Evolutionary conservation across 805 yeast species (phyloP).

Genomic region (Cyberlindnera americana): DNA sequence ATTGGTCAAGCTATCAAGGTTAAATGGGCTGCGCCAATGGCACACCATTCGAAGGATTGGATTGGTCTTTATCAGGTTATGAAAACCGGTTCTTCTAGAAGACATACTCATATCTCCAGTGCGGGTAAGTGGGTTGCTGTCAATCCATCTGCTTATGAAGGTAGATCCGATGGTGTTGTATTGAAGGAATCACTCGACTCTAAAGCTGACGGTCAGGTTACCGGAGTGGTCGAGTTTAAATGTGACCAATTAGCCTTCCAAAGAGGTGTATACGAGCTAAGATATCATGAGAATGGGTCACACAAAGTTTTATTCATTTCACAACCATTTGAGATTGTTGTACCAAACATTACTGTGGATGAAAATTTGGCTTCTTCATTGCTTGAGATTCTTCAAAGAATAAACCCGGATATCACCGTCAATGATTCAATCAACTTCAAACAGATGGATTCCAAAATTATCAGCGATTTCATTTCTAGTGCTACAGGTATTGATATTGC

Average conservation of each 20-base stretch:
- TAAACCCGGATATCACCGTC: slow-evolving; percentile 16
- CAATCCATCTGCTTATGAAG: slow-evolving; percentile 32
- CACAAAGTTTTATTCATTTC: slow-evolving; percentile 70
- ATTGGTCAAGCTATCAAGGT: slow-evolving; percentile 55
- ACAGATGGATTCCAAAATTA: slow-evolving; percentile 17
- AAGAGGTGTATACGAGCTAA: slow-evolving; percentile 67
- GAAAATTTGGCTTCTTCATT: slow-evolving; percentile 33
- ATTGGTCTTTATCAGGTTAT: slow-evolving; percentile 67
- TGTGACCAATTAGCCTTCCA: slow-evolving; percentile 54
- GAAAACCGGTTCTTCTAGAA: slow-evolving; percentile 53
- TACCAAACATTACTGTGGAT: slow-evolving; percentile 35
- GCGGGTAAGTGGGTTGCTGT: slow-evolving; percentile 62
- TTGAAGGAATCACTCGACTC: slow-evolving; percentile 9
- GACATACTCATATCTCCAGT: slow-evolving; percentile 57
- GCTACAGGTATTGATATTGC: slow-evolving; percentile 36
- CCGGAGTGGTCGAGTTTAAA: slow-evolving; percentile 49
- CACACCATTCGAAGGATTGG: slow-evolving; percentile 60
- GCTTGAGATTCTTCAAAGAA: slow-evolving; percentile 21
- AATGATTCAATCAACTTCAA: slow-evolving; percentile 27
- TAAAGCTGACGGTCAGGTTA: slow-evolving; percentile 20
- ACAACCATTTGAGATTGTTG: slow-evolving; percentile 58
- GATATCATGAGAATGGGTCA: slow-evolving; percentile 63
- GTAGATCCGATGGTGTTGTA: slow-evolving; percentile 20
- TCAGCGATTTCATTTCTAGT: slow-evolving; percentile 31
- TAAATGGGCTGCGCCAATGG: slow-evolving; percentile 50